Percentiles rank a stretch among this genome's conserved stretches.
phyloP scores from a whole-genome alignment of 805 yeast genomes.

The Kregervanrija delftensis region DNA sequence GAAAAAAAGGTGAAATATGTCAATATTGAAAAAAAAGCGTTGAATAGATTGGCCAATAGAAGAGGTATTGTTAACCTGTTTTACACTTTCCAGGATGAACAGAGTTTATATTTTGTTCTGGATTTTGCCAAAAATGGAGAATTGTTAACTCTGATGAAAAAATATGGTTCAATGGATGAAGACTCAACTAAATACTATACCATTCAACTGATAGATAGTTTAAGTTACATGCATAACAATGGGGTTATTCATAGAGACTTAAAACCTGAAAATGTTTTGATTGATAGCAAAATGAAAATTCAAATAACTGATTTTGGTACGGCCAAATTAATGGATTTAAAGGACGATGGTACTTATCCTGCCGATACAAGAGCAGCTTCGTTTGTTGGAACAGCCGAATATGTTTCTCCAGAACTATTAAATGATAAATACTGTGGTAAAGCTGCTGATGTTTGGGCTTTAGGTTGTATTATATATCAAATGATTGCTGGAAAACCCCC shows the following conservation, averaged over 20 bases:
- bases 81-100: slow-evolving; percentile 75
- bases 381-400: slow-evolving; percentile 82
- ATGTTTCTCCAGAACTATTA: slow-evolving; percentile 73
- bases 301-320: slow-evolving; percentile 84
- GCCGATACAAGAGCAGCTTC: slow-evolving; percentile 65
- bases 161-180: slow-evolving; percentile 64
- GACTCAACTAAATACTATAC: slow-evolving; percentile 60
- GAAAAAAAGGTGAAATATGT: slow-evolving; percentile 83
- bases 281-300: slow-evolving; percentile 53
- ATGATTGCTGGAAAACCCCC: slow-evolving; percentile 70
- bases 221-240: slow-evolving; percentile 61
- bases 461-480: slow-evolving; percentile 53
- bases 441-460: slow-evolving; percentile 56
- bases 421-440: slow-evolving; percentile 65
- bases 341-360: slow-evolving; percentile 50
- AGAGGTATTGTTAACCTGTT: slow-evolving; percentile 61
- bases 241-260: slow-evolving; percentile 80
- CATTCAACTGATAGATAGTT: slow-evolving; percentile 70
- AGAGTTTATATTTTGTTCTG: slow-evolving; percentile 63
- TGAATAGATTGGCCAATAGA: slow-evolving; percentile 53
- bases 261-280: slow-evolving; percentile 74
- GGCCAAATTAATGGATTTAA: slow-evolving; percentile 60
- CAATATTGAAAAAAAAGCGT: slow-evolving; percentile 73
- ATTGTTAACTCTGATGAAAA: slow-evolving; percentile 57
- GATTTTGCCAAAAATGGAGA: slow-evolving; percentile 82